Conservation (phyloP, 2,329 filamentous ascomycete species). For the Davidsoniella australis region DNA sequence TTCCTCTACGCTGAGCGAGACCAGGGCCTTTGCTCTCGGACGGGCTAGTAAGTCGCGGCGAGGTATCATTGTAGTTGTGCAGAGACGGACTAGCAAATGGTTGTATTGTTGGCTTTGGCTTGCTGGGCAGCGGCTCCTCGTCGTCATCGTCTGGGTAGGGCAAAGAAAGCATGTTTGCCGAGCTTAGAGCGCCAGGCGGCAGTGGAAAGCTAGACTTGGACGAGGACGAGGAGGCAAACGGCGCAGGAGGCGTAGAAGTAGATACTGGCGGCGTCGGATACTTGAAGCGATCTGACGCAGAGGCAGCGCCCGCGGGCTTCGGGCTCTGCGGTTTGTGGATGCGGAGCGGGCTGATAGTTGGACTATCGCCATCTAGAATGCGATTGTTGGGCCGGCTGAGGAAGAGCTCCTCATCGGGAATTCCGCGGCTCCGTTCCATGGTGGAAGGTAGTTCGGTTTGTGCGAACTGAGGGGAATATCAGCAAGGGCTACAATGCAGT, state of each 20-base stretch:
- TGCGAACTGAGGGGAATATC: too few relatives aligned
- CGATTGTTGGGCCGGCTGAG: constrained; percentile 37
- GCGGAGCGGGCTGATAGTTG: constrained; percentile 66
- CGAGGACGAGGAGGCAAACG: constrained; percentile 20
- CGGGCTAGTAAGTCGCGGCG: constrained; percentile 36
- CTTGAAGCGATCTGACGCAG: constrained; percentile 25
- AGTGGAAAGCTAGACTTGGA: constrained; percentile 44
- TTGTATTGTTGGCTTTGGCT: constrained; percentile 19
- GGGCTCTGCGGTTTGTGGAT: constrained; percentile 67
- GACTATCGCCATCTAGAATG: constrained; percentile 42
- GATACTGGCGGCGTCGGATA: constrained; percentile 32
- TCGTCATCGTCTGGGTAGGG: constrained; percentile 64
- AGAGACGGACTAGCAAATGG: constrained; percentile 28
- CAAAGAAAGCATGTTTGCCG: constrained; percentile 37
- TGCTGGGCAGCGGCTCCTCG: constrained; percentile 29
- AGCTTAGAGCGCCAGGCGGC: constrained; percentile 53
- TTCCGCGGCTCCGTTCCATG: constrained; percentile 41
- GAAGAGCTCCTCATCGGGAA: constrained; percentile 72
- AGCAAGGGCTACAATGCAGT: background rate
- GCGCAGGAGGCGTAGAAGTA: constrained; percentile 21
- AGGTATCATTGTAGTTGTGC: constrained; percentile 31
- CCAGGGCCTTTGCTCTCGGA: constrained; percentile 42
- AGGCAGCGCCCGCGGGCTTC: constrained; percentile 22
- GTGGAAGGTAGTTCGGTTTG: background rate
- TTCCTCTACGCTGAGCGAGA: constrained; percentile 66